These are phyloP conservation scores for Tetrahymena malaccensis DNA, from an alignment of 73 alveolate species.

Conservation along the genomic window DNA sequence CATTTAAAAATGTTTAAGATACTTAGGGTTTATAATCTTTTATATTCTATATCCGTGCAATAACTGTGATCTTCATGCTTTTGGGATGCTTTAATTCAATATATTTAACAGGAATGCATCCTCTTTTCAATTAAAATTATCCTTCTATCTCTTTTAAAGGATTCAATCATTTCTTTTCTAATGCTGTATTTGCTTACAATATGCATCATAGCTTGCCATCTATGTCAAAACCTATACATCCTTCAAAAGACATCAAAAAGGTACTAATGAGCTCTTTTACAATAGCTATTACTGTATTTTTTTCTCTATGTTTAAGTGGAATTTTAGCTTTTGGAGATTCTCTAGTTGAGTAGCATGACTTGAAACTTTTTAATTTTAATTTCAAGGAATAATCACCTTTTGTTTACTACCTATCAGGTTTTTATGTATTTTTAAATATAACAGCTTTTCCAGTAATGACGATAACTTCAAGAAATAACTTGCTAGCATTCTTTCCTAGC, in stretches of 20 bases:
- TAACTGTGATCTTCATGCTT: background rate
- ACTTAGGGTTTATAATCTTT: background rate
- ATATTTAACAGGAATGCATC: background rate
- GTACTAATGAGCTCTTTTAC: slow-evolving; percentile 2
- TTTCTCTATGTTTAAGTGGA: slow-evolving; percentile 9
- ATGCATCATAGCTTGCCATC: slow-evolving; percentile 42
- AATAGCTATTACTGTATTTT: slow-evolving; percentile 3
- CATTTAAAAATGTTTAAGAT: background rate
- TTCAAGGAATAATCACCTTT: background rate
- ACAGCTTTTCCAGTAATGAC: slow-evolving; percentile 34
- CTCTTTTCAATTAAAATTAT: background rate
- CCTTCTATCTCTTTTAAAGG: background rate
- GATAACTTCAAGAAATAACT: background rate
- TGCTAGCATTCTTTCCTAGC: background rate
- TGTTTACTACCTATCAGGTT: slow-evolving; percentile 20
- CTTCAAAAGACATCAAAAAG: slow-evolving; percentile 1
- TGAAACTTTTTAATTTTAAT: background rate
- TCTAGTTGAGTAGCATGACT: background rate
- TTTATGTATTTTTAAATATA: slow-evolving; percentile 27
- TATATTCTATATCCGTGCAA: background rate
- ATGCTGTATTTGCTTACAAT: slow-evolving; percentile 23
- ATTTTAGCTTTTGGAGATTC: slow-evolving; percentile 22
- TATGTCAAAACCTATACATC: slow-evolving; percentile 34
- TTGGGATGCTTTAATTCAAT: background rate
- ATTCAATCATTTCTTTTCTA: background rate